Base-by-base conservation (phyloP, 768 basidiomycete genomes). In the Tricholoma flavovirens region DNA sequence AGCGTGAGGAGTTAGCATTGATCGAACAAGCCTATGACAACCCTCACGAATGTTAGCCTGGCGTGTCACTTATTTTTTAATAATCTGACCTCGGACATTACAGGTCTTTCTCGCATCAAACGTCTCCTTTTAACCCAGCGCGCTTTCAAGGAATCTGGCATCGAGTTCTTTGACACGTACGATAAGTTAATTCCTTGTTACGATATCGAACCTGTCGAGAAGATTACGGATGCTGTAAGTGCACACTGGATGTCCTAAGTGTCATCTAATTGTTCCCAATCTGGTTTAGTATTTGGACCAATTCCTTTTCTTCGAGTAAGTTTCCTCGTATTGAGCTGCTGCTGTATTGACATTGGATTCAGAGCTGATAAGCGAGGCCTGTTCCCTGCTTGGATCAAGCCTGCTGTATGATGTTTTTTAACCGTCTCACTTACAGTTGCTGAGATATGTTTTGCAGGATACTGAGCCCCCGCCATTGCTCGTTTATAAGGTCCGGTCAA, bases 21-120 rank as follows among this genome's bases (percentile, higher is more conserved):
- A 97, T 99, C 59, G 97, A 99, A 67, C 97, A 99, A 72, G 96
- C 96, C 3, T 98, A 98, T 69, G 97, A 99, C 70, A 98, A 98
- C 67, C 97, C 97, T 26, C 97, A 98, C 71, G 97, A 99, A 78
- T 98, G 94, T 86, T 63, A 64, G 81, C 51, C 15, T 11, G 1
- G 19, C 55, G 11, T 52, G 9, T 33, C 11, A 48, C 26, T 66
- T 40, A 53, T 38, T 48, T 32, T 36, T 14, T 2, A 15, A 32
- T 4, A 12, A 3, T 19, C 45, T 46, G n/a, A 49, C 15, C 5
- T 48, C 24, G 14, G 8, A n/a, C 17, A 24, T 2, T 15, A 40
- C 55, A 87, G 85, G 87, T 70, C 74, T 99, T 51, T 98, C 96
- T 2, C 93, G 97, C 53, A 98, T 99, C 78, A 99, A 99, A 78